These are phyloP conservation scores for Alternaria novae-zelandiae DNA, from an alignment of 2,329 filamentous ascomycete genomes.

Conservation along the genomic window DNA sequence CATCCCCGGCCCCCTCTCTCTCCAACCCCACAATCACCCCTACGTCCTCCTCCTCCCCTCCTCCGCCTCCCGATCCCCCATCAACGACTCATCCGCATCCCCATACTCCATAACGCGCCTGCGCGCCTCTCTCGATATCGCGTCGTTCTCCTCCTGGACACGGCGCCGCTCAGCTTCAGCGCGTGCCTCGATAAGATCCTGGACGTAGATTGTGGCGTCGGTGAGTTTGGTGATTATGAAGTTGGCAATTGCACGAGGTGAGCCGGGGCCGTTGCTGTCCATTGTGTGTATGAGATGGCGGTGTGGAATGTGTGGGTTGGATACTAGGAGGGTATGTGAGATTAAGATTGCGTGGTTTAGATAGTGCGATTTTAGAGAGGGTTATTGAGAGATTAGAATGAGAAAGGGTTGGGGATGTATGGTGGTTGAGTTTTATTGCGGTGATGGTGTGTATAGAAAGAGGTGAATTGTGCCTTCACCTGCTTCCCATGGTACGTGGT, in stretches of 20 bases:
- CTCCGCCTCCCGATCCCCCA: neutral
- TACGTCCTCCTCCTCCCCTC: neutral
- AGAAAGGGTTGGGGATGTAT: fast-evolving
- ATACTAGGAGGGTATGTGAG: too few relatives aligned
- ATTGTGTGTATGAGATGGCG: neutral
- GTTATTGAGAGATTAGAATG: too few relatives aligned
- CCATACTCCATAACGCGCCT: neutral
- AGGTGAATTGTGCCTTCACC: neutral
- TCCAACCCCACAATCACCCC: too few relatives aligned
- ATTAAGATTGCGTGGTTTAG: neutral
- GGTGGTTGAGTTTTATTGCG: neutral
- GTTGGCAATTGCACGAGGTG: neutral
- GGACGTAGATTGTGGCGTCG: neutral
- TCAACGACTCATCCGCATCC: neutral
- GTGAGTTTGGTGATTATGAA: neutral
- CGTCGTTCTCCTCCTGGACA: fast-evolving
- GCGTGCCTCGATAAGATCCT: neutral
- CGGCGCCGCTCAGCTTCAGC: neutral
- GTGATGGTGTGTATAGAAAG: neutral
- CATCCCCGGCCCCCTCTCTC: too few relatives aligned
- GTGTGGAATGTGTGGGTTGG: neutral
- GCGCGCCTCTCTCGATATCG: too few relatives aligned
- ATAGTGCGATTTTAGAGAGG: neutral
- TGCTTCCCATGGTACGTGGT: neutral
- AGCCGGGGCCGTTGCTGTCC: neutral